phyloP scores from a whole-genome alignment of 2,329 filamentous ascomycete species.

The Trichophyton benhamiae region DNA sequence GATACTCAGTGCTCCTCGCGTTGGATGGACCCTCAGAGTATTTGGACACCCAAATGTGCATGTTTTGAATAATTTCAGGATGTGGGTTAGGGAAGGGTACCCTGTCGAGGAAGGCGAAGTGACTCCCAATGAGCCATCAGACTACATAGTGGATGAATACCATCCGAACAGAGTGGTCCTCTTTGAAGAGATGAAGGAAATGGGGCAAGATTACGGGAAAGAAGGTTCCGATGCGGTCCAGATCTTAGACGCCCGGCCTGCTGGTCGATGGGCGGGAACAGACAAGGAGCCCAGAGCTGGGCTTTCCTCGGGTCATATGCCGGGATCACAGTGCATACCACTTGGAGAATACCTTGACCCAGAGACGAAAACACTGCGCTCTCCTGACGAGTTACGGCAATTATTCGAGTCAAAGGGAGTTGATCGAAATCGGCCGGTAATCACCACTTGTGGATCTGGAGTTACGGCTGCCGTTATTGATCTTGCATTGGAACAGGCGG shows the following conservation, averaged over 20 bases:
- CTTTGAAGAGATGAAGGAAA: constrained; percentile 71
- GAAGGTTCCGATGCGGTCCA: constrained; percentile 74
- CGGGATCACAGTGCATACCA: constrained; percentile 71
- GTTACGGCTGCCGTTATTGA: constrained; percentile 89
- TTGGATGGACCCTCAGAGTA: constrained; percentile 81
- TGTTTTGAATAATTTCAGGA: constrained; percentile 85
- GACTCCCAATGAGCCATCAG: constrained; percentile 26
- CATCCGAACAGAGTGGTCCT: constrained; percentile 55
- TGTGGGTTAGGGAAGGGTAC: constrained; percentile 77
- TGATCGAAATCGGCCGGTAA: constrained; percentile 65
- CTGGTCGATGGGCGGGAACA: constrained; percentile 67
- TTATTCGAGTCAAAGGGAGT: constrained; percentile 72
- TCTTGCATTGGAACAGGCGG: constrained; percentile 67
- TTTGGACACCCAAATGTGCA: constrained; percentile 87
- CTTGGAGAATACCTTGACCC: constrained; percentile 70
- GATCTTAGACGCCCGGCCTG: constrained; percentile 73
- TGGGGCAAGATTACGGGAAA: constrained; percentile 64
- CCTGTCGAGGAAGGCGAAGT: constrained; percentile 63
- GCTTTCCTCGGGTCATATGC: constrained; percentile 82
- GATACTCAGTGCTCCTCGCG: constrained; percentile 85
- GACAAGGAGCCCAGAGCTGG: constrained; percentile 79
- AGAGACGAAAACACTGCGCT: constrained; percentile 65
- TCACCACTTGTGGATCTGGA: constrained; percentile 82
- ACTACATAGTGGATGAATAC: constrained; percentile 44
- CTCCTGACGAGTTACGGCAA: constrained; percentile 57